These are phyloP conservation scores for Corymbia calophylla DNA, from an alignment of 441 rosid species.

Conservation along the genomic window DNA sequence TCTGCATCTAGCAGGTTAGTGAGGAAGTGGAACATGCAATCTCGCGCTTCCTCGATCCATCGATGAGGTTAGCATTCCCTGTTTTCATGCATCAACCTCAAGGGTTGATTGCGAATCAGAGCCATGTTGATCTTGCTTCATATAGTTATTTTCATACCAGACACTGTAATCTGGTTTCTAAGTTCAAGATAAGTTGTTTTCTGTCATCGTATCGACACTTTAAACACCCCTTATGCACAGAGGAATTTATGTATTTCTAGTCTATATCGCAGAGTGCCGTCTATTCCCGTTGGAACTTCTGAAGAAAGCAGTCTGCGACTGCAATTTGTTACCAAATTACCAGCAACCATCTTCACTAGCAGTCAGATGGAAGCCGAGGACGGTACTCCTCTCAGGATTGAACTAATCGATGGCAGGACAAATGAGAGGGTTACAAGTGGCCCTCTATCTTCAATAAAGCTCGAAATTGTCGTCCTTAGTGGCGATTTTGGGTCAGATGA, in stretches of 20 bases:
- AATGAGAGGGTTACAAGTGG: slow-evolving; percentile 25
- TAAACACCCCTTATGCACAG: not conserved
- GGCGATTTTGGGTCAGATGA: slow-evolving; percentile 46
- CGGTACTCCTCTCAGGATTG: slow-evolving; percentile 28
- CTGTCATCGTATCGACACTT: not conserved
- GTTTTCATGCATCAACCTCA: not conserved
- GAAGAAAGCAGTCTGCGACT: slow-evolving; percentile 26
- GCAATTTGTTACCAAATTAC: slow-evolving; percentile 29
- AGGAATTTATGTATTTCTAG: not conserved
- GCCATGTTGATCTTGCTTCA: not conserved
- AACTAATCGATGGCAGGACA: slow-evolving; percentile 36
- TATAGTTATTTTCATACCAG: not conserved
- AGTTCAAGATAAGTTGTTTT: not conserved
- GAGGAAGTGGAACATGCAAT: slow-evolving; percentile 41
- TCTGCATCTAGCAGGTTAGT: slow-evolving; percentile 30
- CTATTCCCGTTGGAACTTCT: slow-evolving; percentile 16
- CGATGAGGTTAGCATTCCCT: slow-evolving; percentile 30
- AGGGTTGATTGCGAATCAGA: not conserved
- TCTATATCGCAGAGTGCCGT: slow-evolving; percentile 12
- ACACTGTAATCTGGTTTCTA: not conserved
- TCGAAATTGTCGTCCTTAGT: slow-evolving; percentile 52
- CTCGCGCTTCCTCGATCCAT: slow-evolving; percentile 5
- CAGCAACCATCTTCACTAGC: slow-evolving; percentile 40
- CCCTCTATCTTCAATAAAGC: slow-evolving; percentile 36
- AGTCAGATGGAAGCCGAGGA: slow-evolving; percentile 33